Evolutionary conservation across 2,329 filamentous ascomycete genomes (phyloP).

Genomic region (Colletotrichum sp.): DNA sequence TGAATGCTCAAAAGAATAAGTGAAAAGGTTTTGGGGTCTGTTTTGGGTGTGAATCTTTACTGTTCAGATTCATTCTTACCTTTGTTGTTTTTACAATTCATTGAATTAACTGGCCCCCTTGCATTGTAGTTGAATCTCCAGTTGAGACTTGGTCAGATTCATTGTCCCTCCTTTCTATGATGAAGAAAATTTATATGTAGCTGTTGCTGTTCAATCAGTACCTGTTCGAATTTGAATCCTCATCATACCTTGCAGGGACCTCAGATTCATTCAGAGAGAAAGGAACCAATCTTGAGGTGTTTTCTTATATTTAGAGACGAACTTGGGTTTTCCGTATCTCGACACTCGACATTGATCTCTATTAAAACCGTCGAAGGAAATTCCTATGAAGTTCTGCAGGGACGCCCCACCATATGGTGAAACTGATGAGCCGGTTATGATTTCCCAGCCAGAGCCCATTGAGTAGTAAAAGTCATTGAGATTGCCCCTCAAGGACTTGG

Average conservation of each 20-base stretch:
- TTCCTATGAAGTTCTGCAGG: not conserved
- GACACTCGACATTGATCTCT: too few relatives aligned
- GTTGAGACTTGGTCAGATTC: not conserved
- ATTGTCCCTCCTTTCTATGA: not conserved
- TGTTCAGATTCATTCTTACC: not conserved
- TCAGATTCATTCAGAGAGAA: too few relatives aligned
- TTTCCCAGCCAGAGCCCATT: not conserved
- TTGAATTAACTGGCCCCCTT: too few relatives aligned
- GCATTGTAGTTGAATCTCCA: not conserved
- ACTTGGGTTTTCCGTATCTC: too few relatives aligned
- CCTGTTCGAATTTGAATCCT: not conserved
- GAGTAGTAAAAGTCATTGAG: not conserved
- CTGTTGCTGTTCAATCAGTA: not conserved
- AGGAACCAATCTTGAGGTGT: too few relatives aligned
- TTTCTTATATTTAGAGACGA: too few relatives aligned
- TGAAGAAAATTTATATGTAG: not conserved
- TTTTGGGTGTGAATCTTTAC: not conserved
- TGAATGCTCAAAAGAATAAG: not conserved
- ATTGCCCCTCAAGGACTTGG: not conserved
- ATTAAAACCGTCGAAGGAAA: too few relatives aligned
- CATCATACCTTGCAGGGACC: not conserved
- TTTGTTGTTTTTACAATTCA: not conserved
- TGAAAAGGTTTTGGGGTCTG: too few relatives aligned
- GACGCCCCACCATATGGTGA: not conserved
- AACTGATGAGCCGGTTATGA: not conserved